Base-by-base conservation (phyloP, 768 basidiomycete species). In the Candolleomyces eurysporus region DNA sequence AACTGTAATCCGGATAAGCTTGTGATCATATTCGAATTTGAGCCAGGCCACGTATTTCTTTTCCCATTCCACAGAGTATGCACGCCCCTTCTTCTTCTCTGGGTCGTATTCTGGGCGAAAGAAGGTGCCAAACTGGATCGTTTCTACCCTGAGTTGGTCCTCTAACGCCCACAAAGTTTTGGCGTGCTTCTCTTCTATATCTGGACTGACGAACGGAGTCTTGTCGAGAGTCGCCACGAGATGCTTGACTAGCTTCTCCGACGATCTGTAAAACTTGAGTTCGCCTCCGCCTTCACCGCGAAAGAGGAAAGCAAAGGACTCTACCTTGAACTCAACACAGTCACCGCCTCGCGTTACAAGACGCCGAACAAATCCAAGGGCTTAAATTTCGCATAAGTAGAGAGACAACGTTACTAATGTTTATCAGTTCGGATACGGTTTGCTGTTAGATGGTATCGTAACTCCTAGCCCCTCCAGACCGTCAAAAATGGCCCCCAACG, bases 31-130 rank as follows among this genome's bases (percentile, higher is more conserved):
- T 58, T 88, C 83, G 40, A 92, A 84, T 39, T 76, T 71, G 19
- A 92, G 69, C 69, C 82, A 80, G 0, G 81, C 88, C 36, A 79
- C 70, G 61, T 83, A 86, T 46, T 84, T 75, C 48, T 78, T 73
- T 59, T 89, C 83, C 82, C 85, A 91, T 72, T 93, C 92, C 4
- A 86, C 74, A 0, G 90, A 91, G 69, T 89, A 93, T 3, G 78
- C 75, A 8, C 85, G 82, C 16, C 78, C 26, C 26, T 26, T 26
- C 26, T 26, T 26, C 26, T 26, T 26, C 71, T 17, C 66, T 66
- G 40, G 74, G 70, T 26, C 26, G 67, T 78, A 73, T 42, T 63
- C 67, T 8, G 73, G 68, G 32, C 79, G 76, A 66, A 82, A 84
- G 68, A 82, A 83, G 36, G 82, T 65, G 22, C 91, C 91, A 63